A percentile compares a stretch with the other conserved stretches of the same genome.
Evolutionary conservation across 2,329 filamentous ascomycete genomes (phyloP).

Genomic region (Myriosclerotinia duriaeana): DNA sequence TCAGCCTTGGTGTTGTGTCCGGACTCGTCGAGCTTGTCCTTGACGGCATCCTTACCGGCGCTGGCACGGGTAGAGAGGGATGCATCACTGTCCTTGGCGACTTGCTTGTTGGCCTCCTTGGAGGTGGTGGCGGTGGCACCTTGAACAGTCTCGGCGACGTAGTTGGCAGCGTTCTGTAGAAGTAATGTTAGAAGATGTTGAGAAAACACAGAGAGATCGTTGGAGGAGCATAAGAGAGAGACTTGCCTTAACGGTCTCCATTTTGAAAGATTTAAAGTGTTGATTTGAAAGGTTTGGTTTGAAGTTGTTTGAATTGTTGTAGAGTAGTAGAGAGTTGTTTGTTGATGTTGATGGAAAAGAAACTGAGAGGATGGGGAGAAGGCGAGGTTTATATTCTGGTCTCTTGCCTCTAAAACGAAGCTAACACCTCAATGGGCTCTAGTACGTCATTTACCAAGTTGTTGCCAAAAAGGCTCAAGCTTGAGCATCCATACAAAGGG

Average conservation of each 20-base stretch:
- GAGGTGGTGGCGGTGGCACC: slow-evolving; percentile 49
- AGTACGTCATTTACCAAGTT: slow-evolving; percentile 9
- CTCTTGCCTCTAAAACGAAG: neutral
- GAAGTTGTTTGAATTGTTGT: slow-evolving; percentile 27
- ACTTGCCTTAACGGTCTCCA: slow-evolving; percentile 42
- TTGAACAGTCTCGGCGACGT: slow-evolving; percentile 55
- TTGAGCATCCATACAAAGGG: neutral
- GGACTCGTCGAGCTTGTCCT: slow-evolving; percentile 54
- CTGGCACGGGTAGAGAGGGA: slow-evolving; percentile 47
- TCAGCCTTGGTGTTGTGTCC: slow-evolving; percentile 51
- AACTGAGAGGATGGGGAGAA: neutral
- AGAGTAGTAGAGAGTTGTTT: slow-evolving; percentile 27
- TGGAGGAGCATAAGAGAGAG: neutral
- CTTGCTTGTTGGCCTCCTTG: slow-evolving; percentile 59
- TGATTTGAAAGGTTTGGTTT: slow-evolving; percentile 28
- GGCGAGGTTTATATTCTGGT: slow-evolving; percentile 20
- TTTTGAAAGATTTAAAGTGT: slow-evolving; percentile 35
- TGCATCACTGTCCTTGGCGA: slow-evolving; percentile 53
- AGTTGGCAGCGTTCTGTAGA: slow-evolving; percentile 52
- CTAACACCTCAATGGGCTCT: neutral
- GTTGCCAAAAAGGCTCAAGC: neutral
- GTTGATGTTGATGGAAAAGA: slow-evolving; percentile 26
- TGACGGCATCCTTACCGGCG: slow-evolving; percentile 52
- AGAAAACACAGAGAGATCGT: neutral
- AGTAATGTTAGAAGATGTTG: slow-evolving; percentile 21